Conservation (phyloP, 2,329 filamentous ascomycete genomes). For the Akanthomyces muscarius region DNA sequence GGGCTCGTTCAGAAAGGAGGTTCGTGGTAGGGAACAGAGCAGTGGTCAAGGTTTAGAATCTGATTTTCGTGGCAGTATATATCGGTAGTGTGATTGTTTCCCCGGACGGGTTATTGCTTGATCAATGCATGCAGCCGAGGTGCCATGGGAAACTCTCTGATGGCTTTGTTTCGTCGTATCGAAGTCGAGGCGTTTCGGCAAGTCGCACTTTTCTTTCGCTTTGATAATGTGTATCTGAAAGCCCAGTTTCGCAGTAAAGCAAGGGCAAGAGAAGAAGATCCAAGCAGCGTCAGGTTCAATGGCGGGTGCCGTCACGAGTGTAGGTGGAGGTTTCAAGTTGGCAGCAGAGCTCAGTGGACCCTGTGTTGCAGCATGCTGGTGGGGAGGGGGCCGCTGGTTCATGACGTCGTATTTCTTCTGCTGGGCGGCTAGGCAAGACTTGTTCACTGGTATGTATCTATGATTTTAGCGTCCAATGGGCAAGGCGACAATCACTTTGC, state of each 20-base stretch:
- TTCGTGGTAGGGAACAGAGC: neutral
- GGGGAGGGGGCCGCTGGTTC: constrained; percentile 1
- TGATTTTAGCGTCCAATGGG: neutral
- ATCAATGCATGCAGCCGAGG: neutral
- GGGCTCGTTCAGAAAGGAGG: neutral
- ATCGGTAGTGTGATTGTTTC: neutral
- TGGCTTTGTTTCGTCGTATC: neutral
- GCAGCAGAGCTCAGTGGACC: constrained; percentile 3
- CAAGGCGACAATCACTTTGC: too few relatives aligned
- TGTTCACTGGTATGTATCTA: neutral
- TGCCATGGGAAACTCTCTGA: neutral
- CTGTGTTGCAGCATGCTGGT: neutral
- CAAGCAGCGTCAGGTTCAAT: neutral
- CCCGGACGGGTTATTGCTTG: neutral
- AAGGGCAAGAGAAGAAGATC: neutral
- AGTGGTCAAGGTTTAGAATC: neutral
- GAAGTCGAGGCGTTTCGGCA: neutral
- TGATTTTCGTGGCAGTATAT: too few relatives aligned
- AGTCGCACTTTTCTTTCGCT: too few relatives aligned
- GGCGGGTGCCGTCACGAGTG: neutral
- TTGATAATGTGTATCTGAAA: neutral
- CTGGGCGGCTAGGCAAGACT: neutral
- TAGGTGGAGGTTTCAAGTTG: constrained; percentile 17
- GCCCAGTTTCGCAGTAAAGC: neutral
- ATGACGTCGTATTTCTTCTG: constrained; percentile 12